Conservation (phyloP, 2,329 filamentous ascomycete genomes). For the Cordyceps militaris region DNA sequence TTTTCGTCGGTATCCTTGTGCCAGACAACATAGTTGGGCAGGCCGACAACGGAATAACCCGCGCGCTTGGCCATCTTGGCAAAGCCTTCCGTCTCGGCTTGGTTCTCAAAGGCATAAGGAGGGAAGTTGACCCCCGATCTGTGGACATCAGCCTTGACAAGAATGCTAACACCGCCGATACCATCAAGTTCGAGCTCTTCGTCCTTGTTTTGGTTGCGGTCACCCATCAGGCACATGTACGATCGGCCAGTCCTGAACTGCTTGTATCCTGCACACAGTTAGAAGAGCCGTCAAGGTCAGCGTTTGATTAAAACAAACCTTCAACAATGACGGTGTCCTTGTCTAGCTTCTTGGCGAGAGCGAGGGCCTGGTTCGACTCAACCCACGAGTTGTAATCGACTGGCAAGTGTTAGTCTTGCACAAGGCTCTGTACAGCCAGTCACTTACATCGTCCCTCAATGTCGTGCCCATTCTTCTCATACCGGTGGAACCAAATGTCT, state of each 20-base stretch:
- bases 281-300: neutral
- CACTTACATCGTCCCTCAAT: slow-evolving; percentile 88
- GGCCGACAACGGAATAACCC: slow-evolving; percentile 82
- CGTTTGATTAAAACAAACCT: slow-evolving; percentile 44
- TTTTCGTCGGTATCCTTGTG: slow-evolving; percentile 97
- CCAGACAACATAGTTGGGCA: slow-evolving; percentile 98
- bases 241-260: slow-evolving; percentile 85
- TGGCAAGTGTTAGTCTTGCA: slow-evolving; percentile 29
- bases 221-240: slow-evolving; percentile 86
- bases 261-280: slow-evolving; percentile 64
- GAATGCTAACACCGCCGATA: slow-evolving; percentile 92
- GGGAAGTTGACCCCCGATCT: slow-evolving; percentile 99
- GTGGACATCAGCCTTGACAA: slow-evolving; percentile 97
- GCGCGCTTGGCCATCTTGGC: slow-evolving; percentile 98
- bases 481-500: slow-evolving; percentile 98
- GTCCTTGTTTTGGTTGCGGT: slow-evolving; percentile 88
- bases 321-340: slow-evolving; percentile 84
- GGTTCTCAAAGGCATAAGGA: slow-evolving; percentile 93
- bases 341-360: slow-evolving; percentile 63
- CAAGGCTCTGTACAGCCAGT: no score
- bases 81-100: slow-evolving; percentile 97
- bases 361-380: slow-evolving; percentile 78
- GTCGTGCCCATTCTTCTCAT: slow-evolving; percentile 65
- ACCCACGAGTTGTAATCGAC: slow-evolving; percentile 99
- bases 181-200: slow-evolving; percentile 89